Percentiles rank a stretch among this genome's conserved stretches.
These are phyloP conservation scores for Saccharomyces hybrid DNA, from an alignment of 1,139 yeast genomes.

Conservation along the genomic window DNA sequence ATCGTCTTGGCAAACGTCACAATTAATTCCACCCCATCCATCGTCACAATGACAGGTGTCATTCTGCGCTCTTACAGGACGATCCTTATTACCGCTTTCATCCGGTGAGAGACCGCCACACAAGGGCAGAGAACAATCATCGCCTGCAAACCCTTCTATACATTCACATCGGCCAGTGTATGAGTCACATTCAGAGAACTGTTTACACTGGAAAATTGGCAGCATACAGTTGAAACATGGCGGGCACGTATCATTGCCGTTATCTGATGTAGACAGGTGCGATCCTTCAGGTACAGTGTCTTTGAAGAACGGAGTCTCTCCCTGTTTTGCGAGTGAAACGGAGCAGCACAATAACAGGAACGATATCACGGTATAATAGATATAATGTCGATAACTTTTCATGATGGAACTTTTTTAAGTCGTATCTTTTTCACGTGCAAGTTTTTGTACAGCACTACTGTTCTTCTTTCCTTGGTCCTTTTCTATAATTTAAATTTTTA, in stretches of 20 bases:
- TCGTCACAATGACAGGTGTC: conserved; percentile 60
- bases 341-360: not conserved
- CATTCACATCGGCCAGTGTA: conserved; percentile 91
- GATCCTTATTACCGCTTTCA: conserved; percentile 51
- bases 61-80: conserved; percentile 51
- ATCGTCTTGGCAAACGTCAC: conserved; percentile 73
- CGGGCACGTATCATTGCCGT: conserved; percentile 49
- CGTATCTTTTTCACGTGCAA: not conserved
- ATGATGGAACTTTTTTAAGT: not conserved
- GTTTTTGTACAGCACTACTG: not conserved
- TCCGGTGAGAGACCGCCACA: conserved; percentile 61
- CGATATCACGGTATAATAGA: not conserved
- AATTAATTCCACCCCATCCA: conserved; percentile 93
- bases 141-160: conserved; percentile 86
- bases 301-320: not conserved
- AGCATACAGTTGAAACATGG: conserved; percentile 92
- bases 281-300: not conserved
- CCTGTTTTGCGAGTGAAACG: not conserved
- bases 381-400: not conserved
- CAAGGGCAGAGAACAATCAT: conserved; percentile 80
- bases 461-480: not conserved
- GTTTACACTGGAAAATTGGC: conserved; percentile 85
- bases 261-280: not conserved
- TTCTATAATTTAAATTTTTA: not conserved
- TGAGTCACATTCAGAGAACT: conserved; percentile 77